Conservation (phyloP, 2,329 filamentous ascomycete species). For the Talaromyces sp. region DNA sequence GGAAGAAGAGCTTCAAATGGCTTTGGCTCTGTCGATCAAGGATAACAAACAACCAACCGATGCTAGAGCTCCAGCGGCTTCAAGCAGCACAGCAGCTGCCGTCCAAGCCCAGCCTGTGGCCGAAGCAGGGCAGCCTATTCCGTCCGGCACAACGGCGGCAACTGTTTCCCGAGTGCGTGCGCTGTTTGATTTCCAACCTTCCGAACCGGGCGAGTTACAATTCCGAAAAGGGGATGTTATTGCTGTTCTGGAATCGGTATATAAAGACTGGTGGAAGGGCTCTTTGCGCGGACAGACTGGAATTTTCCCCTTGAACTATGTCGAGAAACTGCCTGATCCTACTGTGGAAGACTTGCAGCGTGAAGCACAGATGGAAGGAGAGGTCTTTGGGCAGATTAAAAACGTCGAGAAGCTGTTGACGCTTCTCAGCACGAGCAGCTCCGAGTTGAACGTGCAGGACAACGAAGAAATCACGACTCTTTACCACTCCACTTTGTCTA, state of each 20-base stretch:
- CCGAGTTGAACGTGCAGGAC: conserved; percentile 75
- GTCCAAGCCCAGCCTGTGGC: conserved; percentile 26
- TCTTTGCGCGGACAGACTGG: conserved; percentile 90
- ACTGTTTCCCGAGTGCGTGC: conserved; percentile 93
- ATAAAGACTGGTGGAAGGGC: conserved; percentile 99
- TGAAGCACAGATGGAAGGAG: conserved; percentile 90
- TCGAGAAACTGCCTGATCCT: conserved; percentile 93
- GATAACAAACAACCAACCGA: conserved; percentile 57
- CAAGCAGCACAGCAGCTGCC: conserved; percentile 24
- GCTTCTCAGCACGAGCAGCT: conserved; percentile 79
- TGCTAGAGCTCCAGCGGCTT: conserved; percentile 30
- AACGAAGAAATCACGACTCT: conserved; percentile 91
- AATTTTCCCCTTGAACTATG: conserved; percentile 97
- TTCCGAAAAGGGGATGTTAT: conserved; percentile 98
- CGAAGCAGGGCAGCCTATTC: conserved; percentile 48
- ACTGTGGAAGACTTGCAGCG: conserved; percentile 90
- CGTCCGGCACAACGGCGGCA: conserved; percentile 85
- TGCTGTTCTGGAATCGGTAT: conserved; percentile 93
- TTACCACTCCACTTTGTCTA: conserved; percentile 90
- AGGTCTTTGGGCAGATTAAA: conserved; percentile 71
- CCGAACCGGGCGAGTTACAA: conserved; percentile 87
- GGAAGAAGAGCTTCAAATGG: conserved; percentile 96
- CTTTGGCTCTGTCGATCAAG: conserved; percentile 83
- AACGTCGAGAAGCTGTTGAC: conserved; percentile 80
- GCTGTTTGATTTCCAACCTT: conserved; percentile 89